Evolutionary conservation across 352 stramenopile species (phyloP).

Genomic region (Phytophthora cactorum): DNA sequence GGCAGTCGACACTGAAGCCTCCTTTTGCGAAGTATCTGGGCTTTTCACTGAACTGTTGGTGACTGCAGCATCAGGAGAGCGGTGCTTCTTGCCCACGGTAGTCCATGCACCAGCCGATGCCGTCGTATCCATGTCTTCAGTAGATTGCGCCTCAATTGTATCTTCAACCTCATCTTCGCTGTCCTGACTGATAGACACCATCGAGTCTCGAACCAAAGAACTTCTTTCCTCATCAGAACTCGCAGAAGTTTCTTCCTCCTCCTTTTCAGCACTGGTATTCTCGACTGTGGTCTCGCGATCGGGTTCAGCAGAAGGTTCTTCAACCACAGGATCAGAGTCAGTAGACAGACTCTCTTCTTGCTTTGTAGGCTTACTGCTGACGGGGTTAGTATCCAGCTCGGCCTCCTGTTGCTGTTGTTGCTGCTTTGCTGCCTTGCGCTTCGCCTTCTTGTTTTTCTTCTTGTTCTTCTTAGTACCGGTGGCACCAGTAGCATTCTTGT

Average conservation of each 20-base stretch:
- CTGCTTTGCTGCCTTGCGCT: constrained; percentile 56
- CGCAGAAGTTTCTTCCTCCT: constrained; percentile 21
- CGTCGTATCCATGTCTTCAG: neutral
- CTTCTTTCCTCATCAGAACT: constrained; percentile 38
- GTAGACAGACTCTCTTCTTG: constrained; percentile 5
- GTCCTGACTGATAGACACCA: constrained; percentile 16
- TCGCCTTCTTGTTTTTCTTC: constrained; percentile 81
- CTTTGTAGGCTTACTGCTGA: neutral
- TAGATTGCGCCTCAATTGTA: constrained; percentile 1
- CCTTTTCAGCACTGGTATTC: constrained; percentile 2
- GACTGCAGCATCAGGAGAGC: constrained; percentile 28
- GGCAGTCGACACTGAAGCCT: neutral
- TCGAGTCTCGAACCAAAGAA: constrained; percentile 10
- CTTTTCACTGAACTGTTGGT: constrained; percentile 7
- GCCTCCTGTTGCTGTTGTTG: constrained; percentile 32
- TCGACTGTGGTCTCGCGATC: neutral
- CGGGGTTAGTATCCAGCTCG: constrained; percentile 7
- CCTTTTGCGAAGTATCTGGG: constrained; percentile 6
- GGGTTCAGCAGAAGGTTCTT: neutral
- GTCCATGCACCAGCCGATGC: constrained; percentile 60
- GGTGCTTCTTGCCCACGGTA: constrained; percentile 76
- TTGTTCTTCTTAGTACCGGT: constrained; percentile 56
- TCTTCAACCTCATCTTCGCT: constrained; percentile 26
- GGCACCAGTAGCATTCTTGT: constrained; percentile 1
- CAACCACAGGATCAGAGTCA: neutral